A percentile compares a stretch with the other conserved stretches of the same genome.
phyloP scores from a whole-genome alignment of 2,329 filamentous ascomycete genomes.

The Xylogone sp. region DNA sequence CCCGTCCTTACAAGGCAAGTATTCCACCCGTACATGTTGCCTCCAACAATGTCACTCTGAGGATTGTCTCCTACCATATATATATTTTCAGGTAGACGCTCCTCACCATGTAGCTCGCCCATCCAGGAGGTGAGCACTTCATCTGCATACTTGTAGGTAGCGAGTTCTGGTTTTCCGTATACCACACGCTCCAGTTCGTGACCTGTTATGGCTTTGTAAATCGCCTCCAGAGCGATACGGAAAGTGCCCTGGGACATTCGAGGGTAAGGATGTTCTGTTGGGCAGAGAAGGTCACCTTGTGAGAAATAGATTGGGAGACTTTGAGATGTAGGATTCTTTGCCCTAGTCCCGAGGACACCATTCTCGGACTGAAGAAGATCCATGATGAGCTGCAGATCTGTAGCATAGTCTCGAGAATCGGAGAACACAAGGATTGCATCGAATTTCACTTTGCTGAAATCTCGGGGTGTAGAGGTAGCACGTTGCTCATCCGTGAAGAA shows the following conservation, averaged over 20 bases:
- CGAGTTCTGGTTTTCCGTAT: slow-evolving; percentile 71
- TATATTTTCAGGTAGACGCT: slow-evolving; percentile 63
- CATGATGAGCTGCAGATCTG: slow-evolving; percentile 74
- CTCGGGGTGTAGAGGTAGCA: slow-evolving; percentile 61
- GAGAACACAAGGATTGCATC: slow-evolving; percentile 74
- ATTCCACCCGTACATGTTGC: slow-evolving; percentile 81
- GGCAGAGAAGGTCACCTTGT: slow-evolving; percentile 62
- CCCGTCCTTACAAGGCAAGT: slow-evolving; percentile 74
- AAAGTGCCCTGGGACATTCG: slow-evolving; percentile 74
- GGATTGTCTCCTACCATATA: slow-evolving; percentile 79
- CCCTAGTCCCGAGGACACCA: slow-evolving; percentile 60
- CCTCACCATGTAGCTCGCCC: slow-evolving; percentile 71
- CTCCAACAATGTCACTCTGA: slow-evolving; percentile 69
- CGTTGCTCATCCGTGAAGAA: slow-evolving; percentile 66
- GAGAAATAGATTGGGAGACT: slow-evolving; percentile 74
- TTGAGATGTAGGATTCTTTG: slow-evolving; percentile 60
- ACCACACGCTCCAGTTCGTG: slow-evolving; percentile 71
- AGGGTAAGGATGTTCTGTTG: slow-evolving; percentile 59
- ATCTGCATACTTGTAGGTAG: slow-evolving; percentile 77
- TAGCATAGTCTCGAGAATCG: slow-evolving; percentile 70
- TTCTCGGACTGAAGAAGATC: slow-evolving; percentile 67
- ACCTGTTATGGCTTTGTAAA: slow-evolving; percentile 68
- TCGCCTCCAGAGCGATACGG: slow-evolving; percentile 69
- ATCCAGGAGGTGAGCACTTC: slow-evolving; percentile 72
- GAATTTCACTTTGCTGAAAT: slow-evolving; percentile 70